A percentile compares a stretch with the other conserved stretches of the same genome.
Conservation (phyloP, 202 grass and related monocot species). For the Zoysia matrella region DNA sequence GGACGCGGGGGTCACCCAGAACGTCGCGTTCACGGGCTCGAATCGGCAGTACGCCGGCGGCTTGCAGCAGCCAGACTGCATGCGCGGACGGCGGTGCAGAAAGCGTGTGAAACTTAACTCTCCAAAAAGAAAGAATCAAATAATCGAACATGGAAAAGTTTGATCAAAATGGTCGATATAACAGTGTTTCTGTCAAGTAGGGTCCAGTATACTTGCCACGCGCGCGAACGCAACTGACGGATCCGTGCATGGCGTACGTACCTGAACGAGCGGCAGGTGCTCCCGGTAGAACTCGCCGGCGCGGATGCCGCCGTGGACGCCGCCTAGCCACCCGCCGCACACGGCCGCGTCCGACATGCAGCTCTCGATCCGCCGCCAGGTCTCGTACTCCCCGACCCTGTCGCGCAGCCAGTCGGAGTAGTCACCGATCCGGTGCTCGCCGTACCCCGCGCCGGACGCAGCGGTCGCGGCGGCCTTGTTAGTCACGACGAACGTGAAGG, state of each 20-base stretch:
- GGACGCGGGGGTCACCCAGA: conserved; percentile 43
- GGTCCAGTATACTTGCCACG: background rate
- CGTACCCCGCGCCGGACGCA: conserved; percentile 57
- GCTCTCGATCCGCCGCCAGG: conserved; percentile 64
- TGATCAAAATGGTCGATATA: background rate
- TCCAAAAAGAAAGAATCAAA: background rate
- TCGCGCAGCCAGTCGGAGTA: conserved; percentile 80
- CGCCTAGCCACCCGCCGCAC: conserved; percentile 50
- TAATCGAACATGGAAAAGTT: background rate
- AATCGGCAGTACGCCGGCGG: conserved; percentile 84
- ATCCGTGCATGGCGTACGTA: conserved; percentile 38
- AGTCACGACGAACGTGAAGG: conserved; percentile 63
- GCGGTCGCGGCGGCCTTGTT: conserved; percentile 60
- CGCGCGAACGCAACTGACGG: background rate
- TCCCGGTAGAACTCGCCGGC: conserved; percentile 63
- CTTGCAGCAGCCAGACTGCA: conserved; percentile 91
- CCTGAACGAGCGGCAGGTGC: conserved; percentile 78
- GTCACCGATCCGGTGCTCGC: conserved; percentile 66
- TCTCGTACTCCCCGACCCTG: conserved; percentile 57
- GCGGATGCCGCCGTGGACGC: conserved; percentile 36
- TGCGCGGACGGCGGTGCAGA: background rate
- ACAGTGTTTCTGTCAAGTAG: too few species aligned
- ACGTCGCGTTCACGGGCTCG: conserved; percentile 66
- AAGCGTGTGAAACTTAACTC: background rate
- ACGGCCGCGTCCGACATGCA: conserved; percentile 67